Percentiles rank a stretch among this genome's conserved stretches.
Conservation (phyloP, 1,284 basidiomycete genomes). For the Dichomitus squalens region DNA sequence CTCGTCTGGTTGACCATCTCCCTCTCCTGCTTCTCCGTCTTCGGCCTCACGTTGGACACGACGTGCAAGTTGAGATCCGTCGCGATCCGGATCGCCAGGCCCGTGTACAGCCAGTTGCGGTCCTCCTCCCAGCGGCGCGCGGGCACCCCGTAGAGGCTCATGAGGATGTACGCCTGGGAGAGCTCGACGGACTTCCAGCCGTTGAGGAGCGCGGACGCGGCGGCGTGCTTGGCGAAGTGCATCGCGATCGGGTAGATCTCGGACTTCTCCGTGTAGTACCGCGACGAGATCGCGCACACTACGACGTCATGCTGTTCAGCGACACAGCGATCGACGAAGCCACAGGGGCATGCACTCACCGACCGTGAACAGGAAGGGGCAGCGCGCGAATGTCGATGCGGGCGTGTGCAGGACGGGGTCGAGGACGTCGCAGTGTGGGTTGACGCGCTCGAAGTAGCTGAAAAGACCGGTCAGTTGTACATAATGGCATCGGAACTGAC, state of each 20-base stretch:
- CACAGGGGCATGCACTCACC: conserved; percentile 48
- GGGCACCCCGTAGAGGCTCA: conserved; percentile 79
- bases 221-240: conserved; percentile 84
- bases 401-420: conserved; percentile 77
- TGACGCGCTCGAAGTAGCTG: conserved; percentile 70
- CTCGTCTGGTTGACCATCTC: conserved; percentile 81
- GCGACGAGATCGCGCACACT: conserved; percentile 80
- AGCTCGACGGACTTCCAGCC: conserved; percentile 75
- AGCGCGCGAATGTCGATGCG: conserved; percentile 71
- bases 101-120: conserved; percentile 80
- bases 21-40: conserved; percentile 69
- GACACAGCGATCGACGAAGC: background rate
- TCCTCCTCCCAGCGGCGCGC: conserved; percentile 84
- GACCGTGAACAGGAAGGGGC: conserved; percentile 83
- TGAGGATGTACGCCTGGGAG: conserved; percentile 67
- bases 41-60: conserved; percentile 57
- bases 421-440: conserved; percentile 75
- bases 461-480: background rate
- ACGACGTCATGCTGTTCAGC: background rate
- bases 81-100: conserved; percentile 82
- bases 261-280: conserved; percentile 74
- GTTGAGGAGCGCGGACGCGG: conserved; percentile 74
- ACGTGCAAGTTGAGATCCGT: conserved; percentile 86
- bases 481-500: background rate
- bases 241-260: conserved; percentile 84